These are phyloP conservation scores for Hygrophorus russula DNA, from an alignment of 768 basidiomycete genomes.

Conservation along the genomic window DNA sequence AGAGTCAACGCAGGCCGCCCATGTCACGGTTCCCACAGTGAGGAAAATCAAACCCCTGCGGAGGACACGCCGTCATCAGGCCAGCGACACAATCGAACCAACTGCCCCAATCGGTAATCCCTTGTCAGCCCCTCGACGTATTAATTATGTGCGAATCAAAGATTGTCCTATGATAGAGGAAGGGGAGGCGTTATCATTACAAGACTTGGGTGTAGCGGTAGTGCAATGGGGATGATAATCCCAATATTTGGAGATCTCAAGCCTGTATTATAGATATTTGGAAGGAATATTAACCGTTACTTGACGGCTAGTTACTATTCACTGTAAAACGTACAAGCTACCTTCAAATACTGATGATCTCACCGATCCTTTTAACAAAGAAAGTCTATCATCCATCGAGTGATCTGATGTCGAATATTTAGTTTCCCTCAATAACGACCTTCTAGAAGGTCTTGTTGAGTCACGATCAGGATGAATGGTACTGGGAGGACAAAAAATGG, in stretches of 20 bases:
- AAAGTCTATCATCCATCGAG: constrained; percentile 45
- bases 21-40: constrained; percentile 4
- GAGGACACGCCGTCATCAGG: constrained; percentile 17
- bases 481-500: constrained; percentile 27
- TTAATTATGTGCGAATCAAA: constrained; percentile 31
- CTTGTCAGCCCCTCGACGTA: constrained; percentile 16
- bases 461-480: constrained; percentile 43
- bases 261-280: too few relatives aligned
- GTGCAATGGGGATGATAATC: too few relatives aligned
- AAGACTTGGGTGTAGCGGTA: constrained; percentile 23
- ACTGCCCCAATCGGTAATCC: constrained; percentile 2
- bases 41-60: constrained; percentile 28
- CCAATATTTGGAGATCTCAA: too few relatives aligned
- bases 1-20: neutral
- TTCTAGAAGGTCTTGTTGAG: constrained; percentile 46
- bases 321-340: too few relatives aligned
- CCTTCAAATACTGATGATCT: constrained; percentile 15
- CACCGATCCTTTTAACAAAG: constrained; percentile 18
- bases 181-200: constrained; percentile 26
- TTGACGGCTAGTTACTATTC: too few relatives aligned
- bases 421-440: constrained; percentile 42
- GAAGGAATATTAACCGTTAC: too few relatives aligned
- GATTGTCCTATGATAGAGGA: constrained; percentile 26
- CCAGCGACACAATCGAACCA: constrained; percentile 1
- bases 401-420: constrained; percentile 66